phyloP scores from a whole-genome alignment of 805 yeast genomes.

The Candida pini region DNA sequence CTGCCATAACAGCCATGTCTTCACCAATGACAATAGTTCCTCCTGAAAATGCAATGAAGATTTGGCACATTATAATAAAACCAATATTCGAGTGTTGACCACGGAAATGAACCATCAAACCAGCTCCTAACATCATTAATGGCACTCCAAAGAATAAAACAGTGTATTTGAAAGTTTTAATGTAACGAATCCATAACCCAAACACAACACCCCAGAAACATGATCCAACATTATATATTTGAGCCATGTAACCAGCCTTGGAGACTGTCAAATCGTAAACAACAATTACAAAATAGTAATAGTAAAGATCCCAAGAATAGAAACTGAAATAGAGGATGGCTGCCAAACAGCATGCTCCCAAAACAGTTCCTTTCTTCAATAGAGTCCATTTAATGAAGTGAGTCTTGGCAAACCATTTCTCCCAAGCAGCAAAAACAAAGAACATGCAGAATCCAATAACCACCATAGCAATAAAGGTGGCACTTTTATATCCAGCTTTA shows the following conservation, averaged over 20 bases:
- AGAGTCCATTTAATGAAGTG: conserved; percentile 24
- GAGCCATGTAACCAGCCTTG: conserved; percentile 21
- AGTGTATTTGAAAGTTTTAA: conserved; percentile 18
- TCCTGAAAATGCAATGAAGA: conserved; percentile 36
- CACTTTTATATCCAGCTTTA: conserved; percentile 30
- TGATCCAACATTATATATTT: conserved; percentile 22
- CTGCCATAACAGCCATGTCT: conserved; percentile 30
- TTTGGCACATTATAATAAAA: conserved; percentile 25
- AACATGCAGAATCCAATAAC: conserved; percentile 34
- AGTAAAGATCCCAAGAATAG: conserved; percentile 22
- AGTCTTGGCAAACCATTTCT: conserved; percentile 24
- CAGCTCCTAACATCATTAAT: conserved; percentile 17
- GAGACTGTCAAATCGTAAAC: conserved; percentile 17
- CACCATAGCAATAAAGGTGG: conserved; percentile 39
- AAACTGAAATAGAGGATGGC: conserved; percentile 15
- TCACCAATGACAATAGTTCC: conserved; percentile 29
- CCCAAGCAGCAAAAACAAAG: conserved; percentile 31
- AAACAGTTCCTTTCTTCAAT: conserved; percentile 21
- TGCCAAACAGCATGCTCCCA: conserved; percentile 21
- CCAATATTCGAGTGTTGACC: conserved; percentile 17
- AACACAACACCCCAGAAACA: conserved; percentile 19
- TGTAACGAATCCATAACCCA: conserved; percentile 18
- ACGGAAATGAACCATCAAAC: conserved; percentile 24
- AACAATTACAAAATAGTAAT: conserved; percentile 15
- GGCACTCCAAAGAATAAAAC: conserved; percentile 20